Conservation (phyloP, 1,284 basidiomycete species). For the Ganoderma resinaceum region DNA sequence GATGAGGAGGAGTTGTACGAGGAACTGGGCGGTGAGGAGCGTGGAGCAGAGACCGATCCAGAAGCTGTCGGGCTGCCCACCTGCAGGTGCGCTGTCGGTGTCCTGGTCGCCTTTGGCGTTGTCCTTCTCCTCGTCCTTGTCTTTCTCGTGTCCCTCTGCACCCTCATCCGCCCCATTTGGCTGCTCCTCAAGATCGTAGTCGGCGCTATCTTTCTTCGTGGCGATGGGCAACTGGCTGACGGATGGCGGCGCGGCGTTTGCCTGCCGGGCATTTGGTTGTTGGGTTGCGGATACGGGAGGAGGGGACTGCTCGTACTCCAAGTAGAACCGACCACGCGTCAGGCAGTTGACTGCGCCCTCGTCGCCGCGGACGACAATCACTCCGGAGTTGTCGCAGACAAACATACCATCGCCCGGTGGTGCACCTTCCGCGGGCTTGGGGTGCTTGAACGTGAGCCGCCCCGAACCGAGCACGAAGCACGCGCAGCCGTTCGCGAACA, state of each 20-base stretch:
- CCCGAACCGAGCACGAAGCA: constrained; percentile 30
- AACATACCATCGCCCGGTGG: constrained; percentile 30
- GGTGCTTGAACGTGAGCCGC: constrained; percentile 24
- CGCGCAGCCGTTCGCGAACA: constrained; percentile 29
- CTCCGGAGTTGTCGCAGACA: constrained; percentile 9
- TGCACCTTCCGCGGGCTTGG: constrained; percentile 23
- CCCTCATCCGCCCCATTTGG: not conserved
- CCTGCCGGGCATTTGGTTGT: not conserved
- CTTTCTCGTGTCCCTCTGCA: not conserved
- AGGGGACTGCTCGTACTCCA: constrained; percentile 9
- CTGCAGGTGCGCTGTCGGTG: not conserved
- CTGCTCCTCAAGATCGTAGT: not conserved
- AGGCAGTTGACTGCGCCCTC: constrained; percentile 29
- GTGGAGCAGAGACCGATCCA: constrained; percentile 24
- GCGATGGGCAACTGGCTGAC: not conserved
- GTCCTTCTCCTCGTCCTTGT: not conserved
- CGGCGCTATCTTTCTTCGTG: not conserved
- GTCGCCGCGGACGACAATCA: constrained; percentile 24
- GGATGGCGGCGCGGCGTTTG: not conserved
- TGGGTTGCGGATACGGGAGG: not conserved
- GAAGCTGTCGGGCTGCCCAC: constrained; percentile 1
- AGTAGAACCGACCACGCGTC: constrained; percentile 28
- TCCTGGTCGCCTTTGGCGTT: not conserved
- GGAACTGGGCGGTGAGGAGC: constrained; percentile 26
- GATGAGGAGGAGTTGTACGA: constrained; percentile 28